Percentiles rank a stretch among this genome's conserved stretches.
Evolutionary conservation across 2,329 filamentous ascomycete genomes (phyloP).

Genomic region (Acrocalymma vagum): DNA sequence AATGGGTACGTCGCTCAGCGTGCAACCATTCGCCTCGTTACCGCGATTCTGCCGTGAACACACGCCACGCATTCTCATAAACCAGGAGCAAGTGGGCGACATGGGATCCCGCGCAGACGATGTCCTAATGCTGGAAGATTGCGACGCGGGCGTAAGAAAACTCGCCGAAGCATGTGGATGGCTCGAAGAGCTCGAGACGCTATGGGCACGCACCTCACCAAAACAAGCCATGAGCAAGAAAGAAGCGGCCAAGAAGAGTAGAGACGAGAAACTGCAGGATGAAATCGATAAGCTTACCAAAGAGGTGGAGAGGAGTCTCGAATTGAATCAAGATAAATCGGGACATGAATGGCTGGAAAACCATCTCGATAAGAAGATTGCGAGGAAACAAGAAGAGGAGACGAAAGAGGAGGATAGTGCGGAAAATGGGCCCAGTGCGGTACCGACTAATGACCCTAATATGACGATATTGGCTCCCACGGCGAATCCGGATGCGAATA

Average conservation of each 20-base stretch:
- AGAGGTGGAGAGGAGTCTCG: slow-evolving; percentile 65
- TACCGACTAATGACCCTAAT: slow-evolving; percentile 11
- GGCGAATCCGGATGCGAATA: slow-evolving; percentile 6
- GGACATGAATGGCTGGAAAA: slow-evolving; percentile 46
- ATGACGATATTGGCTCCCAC: slow-evolving; percentile 16
- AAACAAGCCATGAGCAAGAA: slow-evolving; percentile 56
- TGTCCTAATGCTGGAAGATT: slow-evolving; percentile 82
- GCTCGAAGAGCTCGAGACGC: slow-evolving; percentile 79
- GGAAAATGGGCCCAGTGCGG: no score
- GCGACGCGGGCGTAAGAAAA: slow-evolving; percentile 80
- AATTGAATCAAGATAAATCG: slow-evolving; percentile 29
- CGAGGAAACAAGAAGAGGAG: slow-evolving; percentile 22
- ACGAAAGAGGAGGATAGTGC: not conserved
- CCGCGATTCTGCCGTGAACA: slow-evolving; percentile 69
- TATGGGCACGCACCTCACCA: slow-evolving; percentile 73
- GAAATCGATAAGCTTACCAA: slow-evolving; percentile 66
- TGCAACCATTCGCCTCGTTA: slow-evolving; percentile 88
- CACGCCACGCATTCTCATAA: slow-evolving; percentile 84
- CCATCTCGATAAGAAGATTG: slow-evolving; percentile 38
- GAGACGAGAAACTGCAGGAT: slow-evolving; percentile 65
- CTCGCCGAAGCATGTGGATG: slow-evolving; percentile 85
- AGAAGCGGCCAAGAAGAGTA: slow-evolving; percentile 54
- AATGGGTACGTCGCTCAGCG: slow-evolving; percentile 86
- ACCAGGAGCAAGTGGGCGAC: slow-evolving; percentile 82
- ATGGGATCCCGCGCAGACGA: slow-evolving; percentile 83